Base-by-base conservation (phyloP, 352 stramenopile genomes). In the Phytophthora chlamydospora region DNA sequence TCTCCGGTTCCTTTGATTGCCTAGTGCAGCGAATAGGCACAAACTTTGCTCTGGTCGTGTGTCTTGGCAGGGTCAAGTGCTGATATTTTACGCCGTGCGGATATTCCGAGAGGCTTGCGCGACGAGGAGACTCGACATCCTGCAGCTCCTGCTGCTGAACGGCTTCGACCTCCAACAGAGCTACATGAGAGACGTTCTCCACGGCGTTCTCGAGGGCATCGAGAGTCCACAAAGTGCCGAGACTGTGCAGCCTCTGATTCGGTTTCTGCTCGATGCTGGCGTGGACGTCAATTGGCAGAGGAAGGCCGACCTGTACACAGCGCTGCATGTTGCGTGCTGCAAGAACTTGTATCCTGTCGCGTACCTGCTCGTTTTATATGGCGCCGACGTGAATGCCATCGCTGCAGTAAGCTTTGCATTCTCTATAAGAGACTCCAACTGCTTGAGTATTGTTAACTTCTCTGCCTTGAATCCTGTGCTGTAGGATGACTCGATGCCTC, bases 211-310 rank as follows among this genome's bases (percentile, higher is more conserved):
- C 9, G 76, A 82, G 3, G 60, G 35, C 6, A 45, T 89, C 6
- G 52, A 76, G 11, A 62, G 41, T 35, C 41, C 47, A 3, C 61
- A 76, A 44, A 56, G 34, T 21, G 69, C 72, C 10, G 79, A 90
- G n/a, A 42, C 50, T 3, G 62, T 65, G 1, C 83, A 93, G 39
- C 71, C 80, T 12, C 56, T 90, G 5, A 42, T 90, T 34, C 75
- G 80, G 11, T 88, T 90, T 27, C 62, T 92, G 2, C 44, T 93
- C 16, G 68, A 91, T 38, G 66, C 71, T 32, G 78, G 83, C 7
- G 67, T 89, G 13, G 73, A 91, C 21, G 76, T 91, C 55, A 93
- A 91, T 59, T 88, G 78, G 75, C 84, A 93, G 67, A 67, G 84
- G 19, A 63, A 73, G 38, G 66, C 68, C n/a, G 84, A 93, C 31